Percentiles rank a stretch among this genome's conserved stretches.
phyloP scores from a whole-genome alignment of 208 protist genomes.

The Leishmania aethiopica region DNA sequence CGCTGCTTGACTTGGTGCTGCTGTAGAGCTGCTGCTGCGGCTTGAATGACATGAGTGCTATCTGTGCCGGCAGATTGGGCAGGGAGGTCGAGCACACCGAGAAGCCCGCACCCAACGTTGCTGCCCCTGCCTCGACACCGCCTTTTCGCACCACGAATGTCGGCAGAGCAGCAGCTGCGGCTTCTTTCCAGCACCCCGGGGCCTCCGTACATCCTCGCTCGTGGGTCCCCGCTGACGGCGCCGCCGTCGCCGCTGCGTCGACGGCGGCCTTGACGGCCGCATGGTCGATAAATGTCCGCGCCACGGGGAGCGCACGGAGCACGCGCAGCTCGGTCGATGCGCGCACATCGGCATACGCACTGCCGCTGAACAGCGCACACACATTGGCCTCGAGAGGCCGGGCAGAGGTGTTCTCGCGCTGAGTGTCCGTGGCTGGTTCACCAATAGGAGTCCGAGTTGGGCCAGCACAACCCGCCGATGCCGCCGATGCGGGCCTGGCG shows the following conservation, averaged over 20 bases:
- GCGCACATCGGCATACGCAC: background rate
- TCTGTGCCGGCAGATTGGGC: background rate
- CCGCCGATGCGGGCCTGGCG: background rate
- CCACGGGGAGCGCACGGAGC: conserved; percentile 12
- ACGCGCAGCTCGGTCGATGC: background rate
- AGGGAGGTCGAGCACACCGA: background rate
- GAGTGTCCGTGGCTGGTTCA: background rate
- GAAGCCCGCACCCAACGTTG: background rate
- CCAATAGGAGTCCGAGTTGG: background rate
- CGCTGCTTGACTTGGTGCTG: background rate
- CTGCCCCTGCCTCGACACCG: background rate
- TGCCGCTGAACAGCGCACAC: conserved; percentile 11
- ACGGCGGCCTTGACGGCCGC: background rate
- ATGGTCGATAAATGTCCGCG: background rate
- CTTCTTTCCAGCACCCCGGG: background rate
- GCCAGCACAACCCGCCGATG: background rate
- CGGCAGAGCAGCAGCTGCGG: background rate
- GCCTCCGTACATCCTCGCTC: background rate
- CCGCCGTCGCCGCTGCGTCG: background rate
- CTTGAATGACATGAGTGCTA: background rate
- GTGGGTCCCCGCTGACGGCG: background rate
- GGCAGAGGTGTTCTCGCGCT: background rate
- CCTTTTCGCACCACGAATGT: background rate
- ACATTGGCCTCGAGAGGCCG: conserved; percentile 5
- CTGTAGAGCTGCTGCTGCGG: background rate